phyloP scores from a whole-genome alignment of 352 stramenopile genomes.

The Phytopythium vexans region DNA sequence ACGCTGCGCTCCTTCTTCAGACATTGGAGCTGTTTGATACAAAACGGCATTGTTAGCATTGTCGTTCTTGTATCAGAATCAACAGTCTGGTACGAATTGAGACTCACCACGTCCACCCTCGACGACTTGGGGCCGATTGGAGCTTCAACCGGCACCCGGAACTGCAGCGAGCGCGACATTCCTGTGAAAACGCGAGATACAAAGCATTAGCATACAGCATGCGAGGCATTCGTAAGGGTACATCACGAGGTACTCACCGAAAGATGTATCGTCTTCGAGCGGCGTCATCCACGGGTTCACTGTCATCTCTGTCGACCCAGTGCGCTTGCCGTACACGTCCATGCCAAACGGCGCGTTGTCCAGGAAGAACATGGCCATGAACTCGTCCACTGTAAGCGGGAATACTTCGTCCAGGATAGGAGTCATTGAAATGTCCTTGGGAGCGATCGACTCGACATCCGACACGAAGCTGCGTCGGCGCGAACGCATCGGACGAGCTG shows the following conservation, averaged over 20 bases:
- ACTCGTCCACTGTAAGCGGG: constrained; percentile 55
- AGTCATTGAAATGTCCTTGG: constrained; percentile 77
- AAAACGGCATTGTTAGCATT: neutral
- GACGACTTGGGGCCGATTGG: constrained; percentile 82
- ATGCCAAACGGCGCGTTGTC: constrained; percentile 69
- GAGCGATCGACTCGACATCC: constrained; percentile 52
- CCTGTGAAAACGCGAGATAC: constrained; percentile 17
- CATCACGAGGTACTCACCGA: constrained; percentile 16
- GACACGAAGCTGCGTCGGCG: constrained; percentile 47
- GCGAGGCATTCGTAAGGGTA: neutral
- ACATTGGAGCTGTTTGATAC: constrained; percentile 51
- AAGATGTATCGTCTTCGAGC: constrained; percentile 36
- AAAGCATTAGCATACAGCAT: neutral
- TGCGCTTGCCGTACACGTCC: constrained; percentile 55
- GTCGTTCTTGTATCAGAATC: constrained; percentile 2
- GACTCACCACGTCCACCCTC: constrained; percentile 66
- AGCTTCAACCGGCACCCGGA: constrained; percentile 72
- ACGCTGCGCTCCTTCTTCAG: constrained; percentile 42
- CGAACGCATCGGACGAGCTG: constrained; percentile 4
- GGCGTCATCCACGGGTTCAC: constrained; percentile 61
- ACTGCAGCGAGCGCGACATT: constrained; percentile 65
- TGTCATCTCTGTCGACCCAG: constrained; percentile 71
- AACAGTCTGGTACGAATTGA: neutral
- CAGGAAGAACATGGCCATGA: constrained; percentile 66
- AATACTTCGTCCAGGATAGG: constrained; percentile 61